Base-by-base conservation (phyloP, 805 yeast species). In the Hanseniaspora pseudoguilliermondii region DNA sequence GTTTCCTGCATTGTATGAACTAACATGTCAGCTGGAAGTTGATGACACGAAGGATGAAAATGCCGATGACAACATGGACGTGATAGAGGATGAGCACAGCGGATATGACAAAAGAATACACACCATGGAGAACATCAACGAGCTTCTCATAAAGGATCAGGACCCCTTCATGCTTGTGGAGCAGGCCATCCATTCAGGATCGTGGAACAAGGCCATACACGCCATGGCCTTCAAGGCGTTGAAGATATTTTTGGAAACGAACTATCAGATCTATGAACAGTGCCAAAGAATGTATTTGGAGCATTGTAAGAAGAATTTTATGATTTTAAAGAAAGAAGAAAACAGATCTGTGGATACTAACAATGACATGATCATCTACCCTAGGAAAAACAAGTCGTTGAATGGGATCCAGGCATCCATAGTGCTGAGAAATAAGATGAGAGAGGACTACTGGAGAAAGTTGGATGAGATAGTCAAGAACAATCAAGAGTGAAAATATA, bases 181-280 rank as follows among this genome's bases (percentile, higher is more conserved):
- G 54, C 71, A 69, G 61, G 72, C 72, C 8, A 69, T 69, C n/a
- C 67, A 67, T 48, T 71, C 77, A 7, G 77, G 79, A 43, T 91
- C 86, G 63, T 93, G 98, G 98, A 93, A 93, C 69, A 79, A 93
- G 63, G 88, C 95, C 40, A 90, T 93, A 46, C 93, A 91, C 61
- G 82, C 87, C 49, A 79, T 91, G 75, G 95, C 96, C 1, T 89
- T 81, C 71, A 86, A 85, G 57, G 96, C 97, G 0, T 75, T 93
- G 63, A 89, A 89, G 68, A 84, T 87, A 56, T 90, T 93, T 65
- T 81, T 90, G 82, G 97, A 91, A 64, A 84, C 93, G 53, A 90
- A 90, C 67, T 95, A 96, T 16, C 82, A 83, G 9, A 74, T 91
- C 27, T 93, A 87, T 69, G 96, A 90, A 67, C 90, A 89, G 66